These are phyloP conservation scores for Penicillium cinerascens DNA, from an alignment of 495 filamentous ascomycete genomes.

Conservation along the genomic window DNA sequence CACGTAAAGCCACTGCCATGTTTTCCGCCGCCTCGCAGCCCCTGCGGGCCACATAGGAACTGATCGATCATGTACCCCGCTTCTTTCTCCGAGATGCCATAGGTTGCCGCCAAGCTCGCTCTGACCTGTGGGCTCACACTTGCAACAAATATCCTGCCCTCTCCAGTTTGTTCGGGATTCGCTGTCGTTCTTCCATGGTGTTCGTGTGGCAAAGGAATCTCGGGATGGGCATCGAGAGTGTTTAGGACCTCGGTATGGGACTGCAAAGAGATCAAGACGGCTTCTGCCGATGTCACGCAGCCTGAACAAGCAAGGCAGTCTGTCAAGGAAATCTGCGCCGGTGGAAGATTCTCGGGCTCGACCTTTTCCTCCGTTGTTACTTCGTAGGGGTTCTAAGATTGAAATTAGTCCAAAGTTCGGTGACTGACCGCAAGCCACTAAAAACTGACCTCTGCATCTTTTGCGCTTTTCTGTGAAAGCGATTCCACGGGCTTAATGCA, in stretches of 20 bases:
- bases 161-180: conserved; percentile 30
- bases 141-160: conserved; percentile 75
- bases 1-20: conserved; percentile 76
- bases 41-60: conserved; percentile 66
- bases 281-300: conserved; percentile 95
- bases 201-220: conserved; percentile 32
- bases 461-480: conserved; percentile 56
- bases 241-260: conserved; percentile 86
- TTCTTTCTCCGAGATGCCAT: conserved; percentile 65
- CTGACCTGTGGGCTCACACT: conserved; percentile 87
- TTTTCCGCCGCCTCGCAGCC: conserved; percentile 63
- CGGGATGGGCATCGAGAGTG: conserved; percentile 66
- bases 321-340: conserved; percentile 89
- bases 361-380: conserved; percentile 87
- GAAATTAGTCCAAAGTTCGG: conserved; percentile 15
- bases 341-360: conserved; percentile 50
- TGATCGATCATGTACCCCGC: conserved; percentile 80
- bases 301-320: conserved; percentile 97
- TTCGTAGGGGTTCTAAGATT: conserved; percentile 67
- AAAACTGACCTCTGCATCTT: conserved; percentile 32
- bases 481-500: conserved; percentile 98
- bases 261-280: conserved; percentile 87
- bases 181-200: conserved; percentile 23
- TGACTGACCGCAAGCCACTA: background rate
- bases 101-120: conserved; percentile 81